Evolutionary conservation across 2,329 filamentous ascomycete genomes (phyloP), one percentile per base, ranked within the genome.

Genomic region (Cephalotrichum gorgonifer): DNA sequence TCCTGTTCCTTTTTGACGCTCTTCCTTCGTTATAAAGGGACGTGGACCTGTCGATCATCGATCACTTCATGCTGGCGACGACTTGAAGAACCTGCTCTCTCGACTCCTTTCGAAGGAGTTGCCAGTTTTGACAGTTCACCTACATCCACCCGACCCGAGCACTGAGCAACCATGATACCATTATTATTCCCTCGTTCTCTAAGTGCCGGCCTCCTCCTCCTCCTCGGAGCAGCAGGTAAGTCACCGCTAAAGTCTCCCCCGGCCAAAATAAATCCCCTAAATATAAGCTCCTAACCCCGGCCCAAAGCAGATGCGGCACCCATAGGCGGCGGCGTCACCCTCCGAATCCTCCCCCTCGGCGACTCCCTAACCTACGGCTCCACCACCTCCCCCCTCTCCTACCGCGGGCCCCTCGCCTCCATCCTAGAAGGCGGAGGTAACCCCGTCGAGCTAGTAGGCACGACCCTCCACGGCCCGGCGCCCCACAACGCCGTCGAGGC

Each of bases 381-480:
- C 17, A n/a, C 33, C 35, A 53, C 55, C 25, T 55, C 48, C 2
- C 67, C 64, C 0, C 55, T 49, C 11, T 56, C 62, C 50, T 68
- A 66, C 55, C 61, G 66, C 8, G 53, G 64, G 43, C 42, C 47
- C 26, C 60, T 73, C 11, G 60, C 61, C 14, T 57, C 66, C 33
- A 50, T 60, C 47, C 59, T 72, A 15, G 52, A 55, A 9, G 43
- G 48, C 2, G 48, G 55, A 39, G 63, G 63, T 11, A 60, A 63
- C 50, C 15, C 53, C 6, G 60, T 66, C n/a, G 58, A 61, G 50
- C 65, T 67, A 60, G 64, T 70, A 5, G 68, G 68, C 4, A 63
- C 58, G 28, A n/a, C 22, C 20, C 56, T 62, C 23, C 54, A 58
- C 22, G 68, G 68, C 12, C 56, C 55, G 3, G 66, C 69, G 62